phyloP scores from a whole-genome alignment of 2,329 filamentous ascomycete species.

The Hymenotorrendiella dingleyae region DNA sequence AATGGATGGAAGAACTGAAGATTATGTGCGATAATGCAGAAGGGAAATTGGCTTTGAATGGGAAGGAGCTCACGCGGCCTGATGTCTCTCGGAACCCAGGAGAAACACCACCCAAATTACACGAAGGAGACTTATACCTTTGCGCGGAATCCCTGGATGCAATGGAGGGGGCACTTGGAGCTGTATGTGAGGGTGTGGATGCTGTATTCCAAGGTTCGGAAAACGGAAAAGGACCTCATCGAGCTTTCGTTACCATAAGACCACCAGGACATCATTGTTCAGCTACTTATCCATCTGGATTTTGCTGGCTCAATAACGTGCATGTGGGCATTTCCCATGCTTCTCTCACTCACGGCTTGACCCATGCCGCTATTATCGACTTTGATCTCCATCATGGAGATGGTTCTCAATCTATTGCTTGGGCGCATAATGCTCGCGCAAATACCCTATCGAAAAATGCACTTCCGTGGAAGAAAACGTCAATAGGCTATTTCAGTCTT shows the following conservation, averaged over 20 bases:
- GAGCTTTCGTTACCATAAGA: constrained; percentile 86
- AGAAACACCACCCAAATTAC: constrained; percentile 49
- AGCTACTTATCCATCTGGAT: constrained; percentile 80
- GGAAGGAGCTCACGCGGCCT: constrained; percentile 71
- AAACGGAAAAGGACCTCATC: constrained; percentile 50
- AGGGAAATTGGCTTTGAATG: constrained; percentile 66
- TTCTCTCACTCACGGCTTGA: constrained; percentile 75
- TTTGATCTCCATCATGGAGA: constrained; percentile 91
- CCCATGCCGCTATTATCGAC: constrained; percentile 84
- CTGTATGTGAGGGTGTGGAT: constrained; percentile 90
- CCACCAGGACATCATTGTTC: constrained; percentile 97
- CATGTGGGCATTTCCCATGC: constrained; percentile 94
- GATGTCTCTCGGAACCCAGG: constrained; percentile 50
- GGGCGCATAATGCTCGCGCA: constrained; percentile 78
- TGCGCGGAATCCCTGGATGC: constrained; percentile 80
- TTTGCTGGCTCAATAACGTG: constrained; percentile 98
- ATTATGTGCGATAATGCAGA: constrained; percentile 79
- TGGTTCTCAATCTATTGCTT: constrained; percentile 91
- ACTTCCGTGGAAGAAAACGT: constrained; percentile 70
- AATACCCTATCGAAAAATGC: constrained; percentile 61
- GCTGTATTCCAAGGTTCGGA: constrained; percentile 58
- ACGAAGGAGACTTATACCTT: constrained; percentile 87
- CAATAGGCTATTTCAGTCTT: constrained; percentile 92
- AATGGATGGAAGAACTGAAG: constrained; percentile 91
- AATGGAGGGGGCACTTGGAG: constrained; percentile 85